Conservation (phyloP, 2,329 filamentous ascomycete genomes). For the Ophiostoma fasciatum region DNA sequence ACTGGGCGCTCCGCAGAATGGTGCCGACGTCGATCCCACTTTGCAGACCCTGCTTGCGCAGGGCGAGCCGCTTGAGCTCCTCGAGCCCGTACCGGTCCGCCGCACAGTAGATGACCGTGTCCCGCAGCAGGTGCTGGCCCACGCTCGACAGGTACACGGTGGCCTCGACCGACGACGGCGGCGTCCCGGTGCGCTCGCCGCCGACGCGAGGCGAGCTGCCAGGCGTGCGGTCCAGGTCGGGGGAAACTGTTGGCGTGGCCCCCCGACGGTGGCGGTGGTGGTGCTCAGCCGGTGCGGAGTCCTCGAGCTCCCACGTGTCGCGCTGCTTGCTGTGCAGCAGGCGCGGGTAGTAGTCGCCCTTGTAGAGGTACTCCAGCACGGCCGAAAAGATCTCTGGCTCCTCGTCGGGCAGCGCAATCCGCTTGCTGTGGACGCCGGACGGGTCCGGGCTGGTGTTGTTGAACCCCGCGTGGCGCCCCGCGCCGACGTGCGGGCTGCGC, state of each 20-base stretch:
- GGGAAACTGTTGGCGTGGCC: conserved; percentile 31
- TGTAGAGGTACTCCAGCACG: conserved; percentile 93
- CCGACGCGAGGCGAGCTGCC: conserved; percentile 10
- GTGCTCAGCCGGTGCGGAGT: conserved; percentile 37
- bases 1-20: conserved; percentile 83
- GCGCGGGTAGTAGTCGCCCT: conserved; percentile 87
- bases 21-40: conserved; percentile 82
- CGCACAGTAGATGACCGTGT: conserved; percentile 89
- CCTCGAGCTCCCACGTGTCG: conserved; percentile 83
- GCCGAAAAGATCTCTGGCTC: conserved; percentile 89
- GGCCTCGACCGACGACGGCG: conserved; percentile 45
- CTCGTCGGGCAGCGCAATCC: conserved; percentile 56
- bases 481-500: conserved; percentile 8
- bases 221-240: conserved; percentile 27
- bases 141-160: conserved; percentile 65
- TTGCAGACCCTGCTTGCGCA: conserved; percentile 91
- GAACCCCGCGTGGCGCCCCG: not conserved
- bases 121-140: conserved; percentile 66
- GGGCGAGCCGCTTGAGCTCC: conserved; percentile 77
- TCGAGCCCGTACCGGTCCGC: conserved; percentile 84
- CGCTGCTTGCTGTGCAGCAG: conserved; percentile 75
- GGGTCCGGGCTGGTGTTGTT: conserved; percentile 7
- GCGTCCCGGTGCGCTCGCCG: conserved; percentile 10
- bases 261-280: conserved; percentile 14
- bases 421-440: conserved; percentile 54